These are phyloP conservation scores for Metschnikowia hibisci DNA, from an alignment of 805 yeast genomes.

Conservation along the genomic window DNA sequence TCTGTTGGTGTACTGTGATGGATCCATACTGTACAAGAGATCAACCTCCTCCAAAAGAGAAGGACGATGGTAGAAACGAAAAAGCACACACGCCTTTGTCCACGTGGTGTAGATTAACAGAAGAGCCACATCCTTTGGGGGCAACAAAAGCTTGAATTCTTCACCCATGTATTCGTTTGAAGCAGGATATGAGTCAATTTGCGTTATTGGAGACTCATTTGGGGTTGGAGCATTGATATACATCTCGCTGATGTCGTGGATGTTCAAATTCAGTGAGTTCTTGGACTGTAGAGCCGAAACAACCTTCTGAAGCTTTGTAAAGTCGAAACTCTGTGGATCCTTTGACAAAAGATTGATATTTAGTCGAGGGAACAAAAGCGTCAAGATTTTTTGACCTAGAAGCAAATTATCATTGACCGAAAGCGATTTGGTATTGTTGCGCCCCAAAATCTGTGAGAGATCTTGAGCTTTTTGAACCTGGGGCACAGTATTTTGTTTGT, in stretches of 20 bases:
- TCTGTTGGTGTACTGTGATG: slow-evolving; percentile 63
- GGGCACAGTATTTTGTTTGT: slow-evolving; percentile 31
- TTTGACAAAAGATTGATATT: slow-evolving; percentile 33
- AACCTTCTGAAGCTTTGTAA: slow-evolving; percentile 31
- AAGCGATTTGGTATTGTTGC: slow-evolving; percentile 14
- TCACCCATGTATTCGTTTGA: slow-evolving; percentile 27
- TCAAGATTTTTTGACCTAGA: slow-evolving; percentile 34
- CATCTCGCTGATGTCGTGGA: slow-evolving; percentile 28
- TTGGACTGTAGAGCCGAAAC: slow-evolving; percentile 20
- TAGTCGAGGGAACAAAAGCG: slow-evolving; percentile 33
- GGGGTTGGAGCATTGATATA: slow-evolving; percentile 28
- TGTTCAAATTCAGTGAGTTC: slow-evolving; percentile 15
- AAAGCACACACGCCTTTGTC: slow-evolving; percentile 81
- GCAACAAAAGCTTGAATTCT: slow-evolving; percentile 65
- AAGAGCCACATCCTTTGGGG: slow-evolving; percentile 70
- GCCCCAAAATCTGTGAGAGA: slow-evolving; percentile 16
- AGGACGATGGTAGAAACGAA: slow-evolving; percentile 83
- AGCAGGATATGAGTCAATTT: slow-evolving; percentile 11
- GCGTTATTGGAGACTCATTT: slow-evolving; percentile 8
- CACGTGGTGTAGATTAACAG: slow-evolving; percentile 72
- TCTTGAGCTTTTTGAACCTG: slow-evolving; percentile 18
- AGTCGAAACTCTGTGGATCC: slow-evolving; percentile 27
- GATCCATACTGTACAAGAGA: slow-evolving; percentile 71
- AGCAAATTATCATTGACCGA: slow-evolving; percentile 16
- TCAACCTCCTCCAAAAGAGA: slow-evolving; percentile 71